These are phyloP conservation scores for Phyllosticta citrichinensis DNA, from an alignment of 2,329 filamentous ascomycete genomes.

Conservation along the genomic window DNA sequence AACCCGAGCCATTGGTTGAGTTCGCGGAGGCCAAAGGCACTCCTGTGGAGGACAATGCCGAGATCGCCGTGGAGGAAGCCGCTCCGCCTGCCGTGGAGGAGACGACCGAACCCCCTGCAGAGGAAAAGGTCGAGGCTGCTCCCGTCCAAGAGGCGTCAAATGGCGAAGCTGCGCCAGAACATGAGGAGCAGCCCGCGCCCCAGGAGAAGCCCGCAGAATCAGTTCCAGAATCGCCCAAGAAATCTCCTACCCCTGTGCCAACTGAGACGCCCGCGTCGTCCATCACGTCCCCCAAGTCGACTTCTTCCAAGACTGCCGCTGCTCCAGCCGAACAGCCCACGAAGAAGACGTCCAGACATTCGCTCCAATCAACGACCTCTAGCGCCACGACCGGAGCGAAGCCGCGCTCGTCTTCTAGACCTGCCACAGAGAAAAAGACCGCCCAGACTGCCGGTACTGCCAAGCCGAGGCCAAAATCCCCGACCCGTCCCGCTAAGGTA, in stretches of 20 bases:
- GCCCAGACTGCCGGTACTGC: conserved; percentile 22
- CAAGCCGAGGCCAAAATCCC: conserved; percentile 44
- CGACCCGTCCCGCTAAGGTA: conserved; percentile 57
- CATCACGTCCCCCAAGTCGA: conserved; percentile 7
- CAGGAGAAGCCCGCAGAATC: conserved; percentile 14
- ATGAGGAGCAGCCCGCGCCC: conserved; percentile 16
- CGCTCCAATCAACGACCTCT: conserved; percentile 6
- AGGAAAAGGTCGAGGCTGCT: conserved; percentile 18
- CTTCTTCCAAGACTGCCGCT: conserved; percentile 2
- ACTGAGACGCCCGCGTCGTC: conserved; percentile 7
- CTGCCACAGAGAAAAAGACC: conserved; percentile 4
- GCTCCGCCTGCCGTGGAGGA: neutral
- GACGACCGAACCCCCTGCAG: conserved; percentile 12
- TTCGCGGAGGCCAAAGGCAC: neutral
- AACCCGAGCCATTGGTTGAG: conserved; percentile 14
- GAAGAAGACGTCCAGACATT: conserved; percentile 7
- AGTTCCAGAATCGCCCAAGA: conserved; percentile 9
- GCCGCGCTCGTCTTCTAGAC: conserved; percentile 1
- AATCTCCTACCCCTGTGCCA: conserved; percentile 16
- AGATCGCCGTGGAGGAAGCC: neutral
- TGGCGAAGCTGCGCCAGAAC: conserved; percentile 20
- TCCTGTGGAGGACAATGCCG: neutral
- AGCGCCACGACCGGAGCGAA: conserved; percentile 1
- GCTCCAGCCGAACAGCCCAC: conserved; percentile 2
- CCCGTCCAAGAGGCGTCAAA: conserved; percentile 19